Percentiles rank a stretch among this genome's conserved stretches.
Conservation (phyloP, 1,284 basidiomycete genomes). For the Leccinum pallidistipes region DNA sequence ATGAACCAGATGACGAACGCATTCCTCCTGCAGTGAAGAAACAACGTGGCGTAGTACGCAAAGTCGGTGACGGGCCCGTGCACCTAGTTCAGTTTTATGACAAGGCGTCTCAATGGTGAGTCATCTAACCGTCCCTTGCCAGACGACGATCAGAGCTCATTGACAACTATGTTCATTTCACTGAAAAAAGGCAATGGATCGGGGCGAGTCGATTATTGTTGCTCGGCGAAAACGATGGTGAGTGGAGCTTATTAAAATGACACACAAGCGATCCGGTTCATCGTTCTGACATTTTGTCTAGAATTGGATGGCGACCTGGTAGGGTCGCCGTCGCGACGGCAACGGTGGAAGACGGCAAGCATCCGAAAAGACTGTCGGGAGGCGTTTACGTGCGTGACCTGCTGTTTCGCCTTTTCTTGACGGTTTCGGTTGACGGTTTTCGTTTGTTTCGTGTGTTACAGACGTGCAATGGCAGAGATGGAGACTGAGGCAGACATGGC, state of each 20-base stretch:
- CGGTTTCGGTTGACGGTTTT: not conserved
- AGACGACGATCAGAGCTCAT: constrained; percentile 1
- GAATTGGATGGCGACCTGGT: constrained; percentile 55
- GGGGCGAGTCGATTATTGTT: constrained; percentile 47
- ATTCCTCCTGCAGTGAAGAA: constrained; percentile 53
- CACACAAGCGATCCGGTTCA: not conserved
- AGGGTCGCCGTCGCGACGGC: constrained; percentile 41
- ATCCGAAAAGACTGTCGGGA: constrained; percentile 47
- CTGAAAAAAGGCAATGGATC: constrained; percentile 51
- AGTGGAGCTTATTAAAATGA: constrained; percentile 16
- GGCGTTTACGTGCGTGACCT: constrained; percentile 46
- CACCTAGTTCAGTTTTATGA: constrained; percentile 75
- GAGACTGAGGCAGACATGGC: constrained; percentile 38
- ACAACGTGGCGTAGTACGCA: constrained; percentile 33
- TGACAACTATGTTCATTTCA: not conserved
- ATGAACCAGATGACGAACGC: constrained; percentile 47
- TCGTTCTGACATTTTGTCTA: constrained; percentile 24
- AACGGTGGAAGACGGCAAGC: constrained; percentile 50
- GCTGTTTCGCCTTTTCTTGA: not conserved
- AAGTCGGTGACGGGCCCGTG: constrained; percentile 38
- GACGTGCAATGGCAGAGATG: constrained; percentile 51
- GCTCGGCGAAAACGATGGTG: constrained; percentile 61
- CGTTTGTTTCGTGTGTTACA: constrained; percentile 16
- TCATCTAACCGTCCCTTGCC: not conserved
- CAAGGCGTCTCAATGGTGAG: constrained; percentile 56